Conservation (phyloP, 2,329 filamentous ascomycete genomes). For the Endoconidiophora polonica region DNA sequence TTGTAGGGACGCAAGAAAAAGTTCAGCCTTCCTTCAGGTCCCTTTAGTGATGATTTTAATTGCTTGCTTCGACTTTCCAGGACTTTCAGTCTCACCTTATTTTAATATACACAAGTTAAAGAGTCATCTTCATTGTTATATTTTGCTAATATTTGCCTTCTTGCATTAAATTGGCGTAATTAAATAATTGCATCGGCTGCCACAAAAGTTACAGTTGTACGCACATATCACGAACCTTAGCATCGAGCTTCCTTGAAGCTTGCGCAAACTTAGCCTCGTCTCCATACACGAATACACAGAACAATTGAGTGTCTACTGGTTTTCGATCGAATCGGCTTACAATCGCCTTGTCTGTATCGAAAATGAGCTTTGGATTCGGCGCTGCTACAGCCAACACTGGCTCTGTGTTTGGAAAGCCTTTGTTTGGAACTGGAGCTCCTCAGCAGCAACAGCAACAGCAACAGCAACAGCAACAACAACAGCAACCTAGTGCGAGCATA, state of each 20-base stretch:
- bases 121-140: too few relatives aligned
- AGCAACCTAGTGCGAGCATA: constrained; percentile 12
- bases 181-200: not conserved
- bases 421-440: constrained; percentile 19
- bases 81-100: too few relatives aligned
- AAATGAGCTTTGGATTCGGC: constrained; percentile 10
- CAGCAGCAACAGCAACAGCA: constrained; percentile 22
- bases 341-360: not conserved
- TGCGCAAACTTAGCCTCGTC: not conserved
- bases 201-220: not conserved
- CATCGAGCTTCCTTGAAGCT: not conserved
- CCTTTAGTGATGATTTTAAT: too few relatives aligned
- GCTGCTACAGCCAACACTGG: constrained; percentile 10
- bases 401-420: constrained; percentile 9
- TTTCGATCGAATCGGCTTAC: too few relatives aligned
- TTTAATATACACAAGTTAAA: too few relatives aligned
- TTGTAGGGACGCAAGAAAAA: constrained; percentile 1
- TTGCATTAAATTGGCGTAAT: too few relatives aligned
- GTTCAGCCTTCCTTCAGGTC: not conserved
- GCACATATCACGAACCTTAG: too few relatives aligned
- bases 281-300: not conserved
- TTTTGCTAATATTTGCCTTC: too few relatives aligned
- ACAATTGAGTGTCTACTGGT: not conserved
- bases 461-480: constrained; percentile 18
- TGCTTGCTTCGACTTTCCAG: too few relatives aligned